Base-by-base conservation (phyloP, 306 rosid genomes). In the Sesbania bispinosa region DNA sequence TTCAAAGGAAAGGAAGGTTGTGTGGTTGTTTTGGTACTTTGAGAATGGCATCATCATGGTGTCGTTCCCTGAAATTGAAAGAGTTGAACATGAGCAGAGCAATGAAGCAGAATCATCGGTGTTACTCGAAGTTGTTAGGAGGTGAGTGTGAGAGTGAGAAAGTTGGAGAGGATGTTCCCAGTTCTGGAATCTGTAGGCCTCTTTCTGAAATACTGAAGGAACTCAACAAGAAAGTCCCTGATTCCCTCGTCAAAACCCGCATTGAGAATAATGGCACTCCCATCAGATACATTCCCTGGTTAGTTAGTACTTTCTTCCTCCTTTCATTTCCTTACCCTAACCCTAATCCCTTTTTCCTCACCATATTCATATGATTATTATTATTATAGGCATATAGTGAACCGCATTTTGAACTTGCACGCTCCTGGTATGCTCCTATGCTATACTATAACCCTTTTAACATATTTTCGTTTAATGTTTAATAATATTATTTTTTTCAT, bases 201-300 rank as follows among this genome's bases (percentile, higher is more conserved):
- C 79, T 88, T 8, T 88, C 91, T 32, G 89, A 85, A 71, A 81
- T 91, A 54, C 89, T 91, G 66, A 87, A 87, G 57, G 90, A 88
- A 71, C 77, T 91, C 24, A 91, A 88, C 86, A 92, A 92, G 86
- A 92, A 81, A 50, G 91, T 89, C 30, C 97, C 96, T 0, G 96
- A 92, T 9, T 68, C 93, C 21, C 80, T 92, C 19, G 4, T 92
- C 78, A 87, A 77, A 76, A 55, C 78, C 33, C 97, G 91, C 74
- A 3, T 38, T 10, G 91, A 92, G 48, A 42, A 55, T 33, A 75
- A 84, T 55, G 91, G 89, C 1, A 80, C 85, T 62, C 42, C 82
- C 66, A 24, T 85, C 67, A 79, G 85, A 80, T 88, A 88, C 81
- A 70, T 88, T 78, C 97, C 97, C 57, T 92, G 96, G 81, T 77